These are phyloP conservation scores for Aspergillus sp. DNA, from an alignment of 2,329 filamentous ascomycete genomes.

Conservation along the genomic window DNA sequence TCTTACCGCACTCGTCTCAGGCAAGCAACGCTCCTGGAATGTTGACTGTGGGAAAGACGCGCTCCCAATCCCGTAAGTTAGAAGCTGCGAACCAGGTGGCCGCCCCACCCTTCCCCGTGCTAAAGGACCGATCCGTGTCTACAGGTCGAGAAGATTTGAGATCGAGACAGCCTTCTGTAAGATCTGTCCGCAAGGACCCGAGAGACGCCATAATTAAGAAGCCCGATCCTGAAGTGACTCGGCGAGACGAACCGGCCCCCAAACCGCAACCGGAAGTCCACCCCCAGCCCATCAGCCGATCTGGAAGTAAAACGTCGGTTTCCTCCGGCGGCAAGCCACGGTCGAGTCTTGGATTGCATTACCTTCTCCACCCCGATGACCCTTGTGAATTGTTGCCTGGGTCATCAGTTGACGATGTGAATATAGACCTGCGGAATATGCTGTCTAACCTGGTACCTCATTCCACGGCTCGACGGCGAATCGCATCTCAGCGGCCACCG, in stretches of 20 bases:
- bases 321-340: constrained; percentile 28
- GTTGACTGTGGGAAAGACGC: constrained; percentile 42
- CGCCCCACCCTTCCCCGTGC: constrained; percentile 6
- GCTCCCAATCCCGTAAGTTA: constrained; percentile 41
- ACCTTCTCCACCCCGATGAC: constrained; percentile 40
- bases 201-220: constrained; percentile 1
- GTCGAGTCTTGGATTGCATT: constrained; percentile 36
- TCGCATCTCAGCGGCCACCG: constrained; percentile 28
- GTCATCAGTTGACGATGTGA: constrained; percentile 41
- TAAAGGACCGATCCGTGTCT: constrained; percentile 25
- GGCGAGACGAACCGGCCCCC: not conserved
- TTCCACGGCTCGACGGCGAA: constrained; percentile 32
- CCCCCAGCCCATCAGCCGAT: constrained; percentile 20
- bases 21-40: constrained; percentile 32
- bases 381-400: constrained; percentile 36
- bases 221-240: not conserved
- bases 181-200: constrained; percentile 5
- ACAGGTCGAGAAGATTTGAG: constrained; percentile 20
- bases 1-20: constrained; percentile 29
- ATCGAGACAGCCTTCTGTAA: constrained; percentile 15
- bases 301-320: constrained; percentile 29
- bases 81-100: constrained; percentile 31
- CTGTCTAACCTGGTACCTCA: constrained; percentile 36
- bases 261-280: constrained; percentile 16
- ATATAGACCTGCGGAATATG: constrained; percentile 40